These are phyloP conservation scores for Metschnikowia peoriensis DNA, from an alignment of 805 yeast genomes.

Conservation along the genomic window DNA sequence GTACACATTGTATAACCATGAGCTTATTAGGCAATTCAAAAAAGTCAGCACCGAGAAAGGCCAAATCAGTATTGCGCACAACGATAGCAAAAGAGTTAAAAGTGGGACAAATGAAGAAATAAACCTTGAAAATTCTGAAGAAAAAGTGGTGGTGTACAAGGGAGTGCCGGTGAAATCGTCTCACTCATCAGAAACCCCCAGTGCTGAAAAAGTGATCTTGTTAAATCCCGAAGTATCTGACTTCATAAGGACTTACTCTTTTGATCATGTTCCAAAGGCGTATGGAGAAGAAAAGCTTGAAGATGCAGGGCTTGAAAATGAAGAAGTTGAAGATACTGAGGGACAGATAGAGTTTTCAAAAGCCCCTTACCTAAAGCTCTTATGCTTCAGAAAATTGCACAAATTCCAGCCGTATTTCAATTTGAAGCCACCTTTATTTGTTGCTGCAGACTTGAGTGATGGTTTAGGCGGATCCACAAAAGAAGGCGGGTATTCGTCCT, in stretches of 20 bases:
- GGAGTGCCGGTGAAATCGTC: conserved; percentile 22
- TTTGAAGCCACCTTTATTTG: conserved; percentile 53
- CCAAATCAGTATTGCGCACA: conserved; percentile 48
- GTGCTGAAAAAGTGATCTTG: conserved; percentile 20
- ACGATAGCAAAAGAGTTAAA: conserved; percentile 10
- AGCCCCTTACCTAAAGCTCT: conserved; percentile 55
- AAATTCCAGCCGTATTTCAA: conserved; percentile 52
- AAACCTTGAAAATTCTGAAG: conserved; percentile 29
- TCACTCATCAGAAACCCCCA: conserved; percentile 7
- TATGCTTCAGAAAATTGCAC: conserved; percentile 60
- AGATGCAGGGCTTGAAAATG: conserved; percentile 1
- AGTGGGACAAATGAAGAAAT: conserved; percentile 20
- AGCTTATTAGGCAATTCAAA: conserved; percentile 48
- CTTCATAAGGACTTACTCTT: conserved; percentile 31
- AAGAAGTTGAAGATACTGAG: conserved; percentile 1
- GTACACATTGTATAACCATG: conserved; percentile 58
- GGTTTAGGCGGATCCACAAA: conserved; percentile 26
- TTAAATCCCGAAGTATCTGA: conserved; percentile 26
- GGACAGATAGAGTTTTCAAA: conserved; percentile 14
- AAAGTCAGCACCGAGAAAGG: conserved; percentile 56
- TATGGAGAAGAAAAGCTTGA: background rate
- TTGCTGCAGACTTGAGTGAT: conserved; percentile 61
- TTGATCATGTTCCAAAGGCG: conserved; percentile 31
- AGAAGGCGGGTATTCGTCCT: conserved; percentile 52
- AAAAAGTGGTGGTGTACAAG: conserved; percentile 13